Percentiles rank a stretch among this genome's conserved stretches.
Evolutionary conservation across 140 eudicot genomes (phyloP).

Genomic region (Flaveria floridana): DNA sequence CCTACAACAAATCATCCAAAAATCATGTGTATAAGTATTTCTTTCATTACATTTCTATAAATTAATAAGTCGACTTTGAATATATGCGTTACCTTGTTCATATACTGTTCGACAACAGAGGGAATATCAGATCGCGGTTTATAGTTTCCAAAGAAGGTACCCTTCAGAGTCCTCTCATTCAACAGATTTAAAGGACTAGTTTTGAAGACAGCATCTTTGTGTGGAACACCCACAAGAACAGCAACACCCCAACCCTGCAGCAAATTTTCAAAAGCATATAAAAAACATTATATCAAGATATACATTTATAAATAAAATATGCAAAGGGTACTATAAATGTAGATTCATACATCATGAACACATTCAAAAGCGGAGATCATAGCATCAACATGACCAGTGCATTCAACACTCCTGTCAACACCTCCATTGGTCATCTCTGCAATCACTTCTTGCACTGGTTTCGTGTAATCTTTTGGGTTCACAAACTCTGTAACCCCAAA

Average conservation of each 20-base stretch:
- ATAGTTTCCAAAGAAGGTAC: slow-evolving; percentile 84
- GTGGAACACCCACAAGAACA: slow-evolving; percentile 88
- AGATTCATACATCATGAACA: slow-evolving; percentile 63
- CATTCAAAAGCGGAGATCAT: slow-evolving; percentile 87
- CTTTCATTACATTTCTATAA: too few species aligned
- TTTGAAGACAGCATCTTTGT: slow-evolving; percentile 75
- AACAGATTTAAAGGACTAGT: slow-evolving; percentile 67
- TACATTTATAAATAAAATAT: not conserved
- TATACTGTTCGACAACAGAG: slow-evolving; percentile 65
- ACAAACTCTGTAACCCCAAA: slow-evolving; percentile 78
- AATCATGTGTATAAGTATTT: too few species aligned
- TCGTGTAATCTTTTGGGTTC: slow-evolving; percentile 62
- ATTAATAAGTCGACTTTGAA: too few species aligned
- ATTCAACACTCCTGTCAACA: slow-evolving; percentile 74
- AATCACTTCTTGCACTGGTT: slow-evolving; percentile 80
- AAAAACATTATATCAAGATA: not conserved
- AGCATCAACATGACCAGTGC: slow-evolving; percentile 72
- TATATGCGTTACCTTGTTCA: slow-evolving; percentile 43
- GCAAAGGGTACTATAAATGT: not conserved
- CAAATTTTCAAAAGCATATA: not conserved
- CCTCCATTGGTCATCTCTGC: slow-evolving; percentile 82
- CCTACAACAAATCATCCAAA: slow-evolving; percentile 36
- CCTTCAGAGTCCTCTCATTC: slow-evolving; percentile 86
- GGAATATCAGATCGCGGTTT: slow-evolving; percentile 81
- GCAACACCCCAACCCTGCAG: slow-evolving; percentile 91